These are phyloP conservation scores for Fagopyrum homotropicum DNA, from an alignment of 148 eudicot genomes.

Conservation along the genomic window DNA sequence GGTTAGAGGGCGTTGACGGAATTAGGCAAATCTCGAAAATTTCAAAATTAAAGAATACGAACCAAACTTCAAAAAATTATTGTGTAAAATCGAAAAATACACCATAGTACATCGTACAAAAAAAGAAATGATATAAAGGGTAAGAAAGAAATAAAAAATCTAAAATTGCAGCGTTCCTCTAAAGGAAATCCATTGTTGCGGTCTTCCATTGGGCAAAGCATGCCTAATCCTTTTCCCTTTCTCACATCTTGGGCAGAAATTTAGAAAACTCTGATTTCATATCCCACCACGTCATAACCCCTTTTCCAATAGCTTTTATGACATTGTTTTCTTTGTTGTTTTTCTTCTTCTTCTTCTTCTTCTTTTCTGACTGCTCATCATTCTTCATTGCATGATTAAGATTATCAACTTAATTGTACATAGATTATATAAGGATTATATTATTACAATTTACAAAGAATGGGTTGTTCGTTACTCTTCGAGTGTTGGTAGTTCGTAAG, in stretches of 20 bases:
- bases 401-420: not conserved
- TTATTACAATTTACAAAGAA: not conserved
- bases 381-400: not conserved
- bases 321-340: not conserved
- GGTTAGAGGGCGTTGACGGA: too few species aligned
- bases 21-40: too few species aligned
- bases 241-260: constrained; percentile 4
- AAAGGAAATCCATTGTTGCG: not conserved
- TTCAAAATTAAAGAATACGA: too few species aligned
- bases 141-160: too few species aligned
- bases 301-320: not conserved
- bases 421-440: not conserved
- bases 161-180: too few species aligned
- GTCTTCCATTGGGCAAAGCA: not conserved
- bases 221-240: not conserved
- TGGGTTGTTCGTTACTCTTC: not conserved
- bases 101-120: too few species aligned
- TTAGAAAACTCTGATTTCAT: constrained; percentile 8
- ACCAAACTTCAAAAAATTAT: too few species aligned
- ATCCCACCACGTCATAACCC: constrained; percentile 8
- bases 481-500: not conserved
- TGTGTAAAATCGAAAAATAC: too few species aligned
- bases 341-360: not conserved
- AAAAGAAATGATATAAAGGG: not conserved
- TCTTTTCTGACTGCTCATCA: constrained; percentile 2